Evolutionary conservation across 2,329 filamentous ascomycete species (phyloP), one percentile per base, ranked within the genome.

Genomic region (Trichoderma polysporum): DNA sequence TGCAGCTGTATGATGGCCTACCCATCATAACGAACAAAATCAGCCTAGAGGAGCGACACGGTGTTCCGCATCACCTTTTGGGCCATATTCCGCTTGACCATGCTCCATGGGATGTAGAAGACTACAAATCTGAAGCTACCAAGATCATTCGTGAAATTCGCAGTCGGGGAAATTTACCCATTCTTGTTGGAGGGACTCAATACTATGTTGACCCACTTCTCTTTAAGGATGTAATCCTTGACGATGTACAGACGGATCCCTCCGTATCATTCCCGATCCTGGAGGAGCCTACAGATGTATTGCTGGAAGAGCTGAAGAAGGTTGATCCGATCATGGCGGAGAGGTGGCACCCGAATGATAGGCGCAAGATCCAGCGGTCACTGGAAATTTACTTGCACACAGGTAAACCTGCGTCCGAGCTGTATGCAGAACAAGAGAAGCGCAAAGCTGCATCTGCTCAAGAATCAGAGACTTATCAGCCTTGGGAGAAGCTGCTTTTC

Each of bases 1-100:
- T 99, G 93, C 95, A 99, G 77, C 89, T 99, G 80, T 99, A 99
- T 78, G 86, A 87, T 62, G 95, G 95, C 2, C 82, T 99, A 50
- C 93, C 95, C 5, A 90, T 98, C 70, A 94, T 98, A 72, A 99
- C 95, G 29, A 99, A 99, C 78, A 97, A 98, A 76, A 91, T 98
- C 67, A 87, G 91, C 0, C 61, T 75, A 0, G 84, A 88, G 22
- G 94, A 98, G 76, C 89, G 89, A 73, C 86, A 90, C 68, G 92
- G 90, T 10, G 84, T 99, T 12, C 90, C 91, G 4, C 95, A 99
- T 76, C 94, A 99, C 77, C 82, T 99, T 3, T 85, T 99, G 27
- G 92, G 91, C 60, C 90, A 89, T 70, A 90, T 98, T 65, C 84
- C 86, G 6, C 81, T 95, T 2, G 84, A 91, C 41, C 88, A 94